Conservation (phyloP, 148 eudicot genomes). For the Rhododendron simsii region DNA sequence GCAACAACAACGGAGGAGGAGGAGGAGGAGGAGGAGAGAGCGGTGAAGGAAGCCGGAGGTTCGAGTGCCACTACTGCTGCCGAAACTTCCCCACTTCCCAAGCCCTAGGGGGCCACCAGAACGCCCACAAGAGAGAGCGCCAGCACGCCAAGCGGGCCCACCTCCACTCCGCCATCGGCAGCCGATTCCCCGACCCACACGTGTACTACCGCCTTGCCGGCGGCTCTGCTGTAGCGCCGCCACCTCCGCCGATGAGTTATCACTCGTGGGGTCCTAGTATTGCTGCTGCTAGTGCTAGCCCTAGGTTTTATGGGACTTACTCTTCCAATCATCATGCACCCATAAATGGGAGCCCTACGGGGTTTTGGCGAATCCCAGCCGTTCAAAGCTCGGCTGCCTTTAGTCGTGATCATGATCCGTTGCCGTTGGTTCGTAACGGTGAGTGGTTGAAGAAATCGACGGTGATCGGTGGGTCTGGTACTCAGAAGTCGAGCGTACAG, state of each 20-base stretch:
- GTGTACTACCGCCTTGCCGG: slow-evolving; percentile 28
- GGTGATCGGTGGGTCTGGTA: slow-evolving; percentile 14
- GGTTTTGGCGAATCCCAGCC: slow-evolving; percentile 57
- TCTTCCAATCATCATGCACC: slow-evolving; percentile 24
- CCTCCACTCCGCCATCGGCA: slow-evolving; percentile 46
- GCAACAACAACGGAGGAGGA: neutral
- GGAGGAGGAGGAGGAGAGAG: neutral
- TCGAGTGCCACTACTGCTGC: slow-evolving; percentile 92
- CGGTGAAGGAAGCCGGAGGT: slow-evolving; percentile 40
- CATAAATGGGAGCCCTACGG: slow-evolving; percentile 70
- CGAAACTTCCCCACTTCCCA: slow-evolving; percentile 93
- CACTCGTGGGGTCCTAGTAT: slow-evolving; percentile 17
- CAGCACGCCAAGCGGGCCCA: slow-evolving; percentile 83
- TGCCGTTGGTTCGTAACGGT: slow-evolving; percentile 20
- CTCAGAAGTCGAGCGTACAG: slow-evolving; percentile 36
- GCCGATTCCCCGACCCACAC: slow-evolving; percentile 9
- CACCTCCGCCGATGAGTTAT: slow-evolving; percentile 4
- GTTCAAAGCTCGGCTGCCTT: slow-evolving; percentile 20
- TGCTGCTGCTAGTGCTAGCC: neutral
- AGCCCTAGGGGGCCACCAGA: slow-evolving; percentile 97
- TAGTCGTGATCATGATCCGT: slow-evolving; percentile 17
- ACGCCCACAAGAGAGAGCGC: slow-evolving; percentile 92
- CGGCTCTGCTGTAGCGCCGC: slow-evolving; percentile 14
- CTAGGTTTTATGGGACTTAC: slow-evolving; percentile 14
- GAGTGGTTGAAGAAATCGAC: slow-evolving; percentile 16